A percentile compares a stretch with the other conserved stretches of the same genome.
phyloP scores from a whole-genome alignment of 2,329 filamentous ascomycete species.

The Colletotrichum siamense region DNA sequence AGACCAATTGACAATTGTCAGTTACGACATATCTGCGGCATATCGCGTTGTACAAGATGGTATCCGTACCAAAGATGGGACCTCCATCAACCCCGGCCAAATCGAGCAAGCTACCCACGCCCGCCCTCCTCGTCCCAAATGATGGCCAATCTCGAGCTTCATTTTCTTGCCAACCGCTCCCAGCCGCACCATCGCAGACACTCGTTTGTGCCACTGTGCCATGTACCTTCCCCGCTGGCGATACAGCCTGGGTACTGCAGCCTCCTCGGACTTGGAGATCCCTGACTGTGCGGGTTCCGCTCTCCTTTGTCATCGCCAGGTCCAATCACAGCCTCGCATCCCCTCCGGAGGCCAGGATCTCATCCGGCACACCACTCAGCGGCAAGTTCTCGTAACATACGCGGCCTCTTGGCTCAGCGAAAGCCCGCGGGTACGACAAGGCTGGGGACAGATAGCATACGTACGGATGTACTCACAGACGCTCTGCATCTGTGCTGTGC shows the following conservation, averaged over 20 bases:
- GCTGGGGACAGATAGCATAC: background rate
- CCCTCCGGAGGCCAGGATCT: background rate
- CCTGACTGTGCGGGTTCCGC: background rate
- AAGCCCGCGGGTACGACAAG: background rate
- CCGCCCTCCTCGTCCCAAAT: background rate
- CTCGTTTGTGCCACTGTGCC: background rate
- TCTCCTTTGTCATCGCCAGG: background rate
- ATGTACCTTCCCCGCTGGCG: background rate
- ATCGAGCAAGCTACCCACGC: background rate
- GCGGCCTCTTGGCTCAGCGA: background rate
- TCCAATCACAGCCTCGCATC: background rate
- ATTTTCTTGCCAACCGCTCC: background rate
- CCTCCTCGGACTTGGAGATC: background rate
- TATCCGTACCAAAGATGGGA: background rate
- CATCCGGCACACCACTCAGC: background rate
- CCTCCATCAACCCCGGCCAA: background rate
- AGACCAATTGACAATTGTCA: background rate
- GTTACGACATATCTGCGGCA: background rate
- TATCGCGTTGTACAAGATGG: constrained; percentile 10
- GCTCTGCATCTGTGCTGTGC: background rate
- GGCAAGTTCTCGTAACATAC: background rate
- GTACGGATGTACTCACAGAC: background rate
- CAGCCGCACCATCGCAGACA: background rate
- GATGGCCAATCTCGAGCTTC: background rate
- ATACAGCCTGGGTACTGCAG: background rate